Evolutionary conservation across 208 protist species (phyloP), one percentile per base, ranked within the genome.

Genomic region (Acanthamoeba quina): DNA sequence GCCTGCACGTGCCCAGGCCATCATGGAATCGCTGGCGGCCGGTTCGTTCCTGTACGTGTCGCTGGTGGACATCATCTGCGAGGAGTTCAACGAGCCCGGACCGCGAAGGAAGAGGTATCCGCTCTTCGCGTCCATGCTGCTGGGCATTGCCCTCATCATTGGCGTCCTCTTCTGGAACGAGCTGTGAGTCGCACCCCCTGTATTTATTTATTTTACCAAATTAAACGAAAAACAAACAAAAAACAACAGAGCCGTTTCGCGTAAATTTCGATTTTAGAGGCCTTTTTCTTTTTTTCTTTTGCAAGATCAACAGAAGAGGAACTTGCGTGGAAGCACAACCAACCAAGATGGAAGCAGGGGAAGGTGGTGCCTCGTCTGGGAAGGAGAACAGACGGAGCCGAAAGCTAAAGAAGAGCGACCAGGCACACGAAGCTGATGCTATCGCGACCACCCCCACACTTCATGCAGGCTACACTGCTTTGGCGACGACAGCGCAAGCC

Each of bases 11-110:
- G 1, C 1, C 3, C 19, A 91, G 85, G 85, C 60, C 26, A 9
- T 91, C 34, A 76, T 91, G 85, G 85, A 91, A 17, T 91, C 85
- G 15, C 24, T 91, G 62, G 85, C 85, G 10, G 85, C 85, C n/a
- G 85, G 85, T n/a, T 76, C 85, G 29, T 91, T 91, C 62, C 66
- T 91, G 85, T 91, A 91, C 41, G 85, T 91, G 10, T n/a, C 58
- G 21, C 34, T 91, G 24, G 62, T 91, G 17, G 85, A 91, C 37
- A 91, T 88, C 29, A 88, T 88, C n/a, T 88, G 78, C 26, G 78
- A 88, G n/a, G 78, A 88, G 29, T 88, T 88, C 78, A 64, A 56
- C 54, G 78, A 88, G 78, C 78, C 78, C 24, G 78, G 44, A 10
- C 54, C 44, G 0, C 17, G 44, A 10, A 15, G 54, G 31, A 88